Evolutionary conservation across 2,329 filamentous ascomycete species (phyloP).

Genomic region (Beauveria sp.): DNA sequence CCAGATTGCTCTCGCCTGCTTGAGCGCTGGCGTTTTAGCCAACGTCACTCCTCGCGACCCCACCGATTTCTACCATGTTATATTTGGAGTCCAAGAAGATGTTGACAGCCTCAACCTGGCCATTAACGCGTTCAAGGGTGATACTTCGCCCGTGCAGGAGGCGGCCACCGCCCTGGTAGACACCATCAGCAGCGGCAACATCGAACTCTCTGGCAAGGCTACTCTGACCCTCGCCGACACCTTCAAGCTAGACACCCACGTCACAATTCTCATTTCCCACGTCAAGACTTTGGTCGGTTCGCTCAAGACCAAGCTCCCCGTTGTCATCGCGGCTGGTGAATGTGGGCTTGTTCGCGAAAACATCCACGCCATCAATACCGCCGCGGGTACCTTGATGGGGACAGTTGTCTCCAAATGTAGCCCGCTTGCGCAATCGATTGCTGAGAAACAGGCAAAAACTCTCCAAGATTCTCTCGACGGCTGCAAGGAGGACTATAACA

Average conservation of each 20-base stretch:
- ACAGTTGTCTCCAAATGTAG: neutral
- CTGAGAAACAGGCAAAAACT: neutral
- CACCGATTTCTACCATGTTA: constrained; percentile 2
- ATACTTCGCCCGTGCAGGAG: constrained; percentile 9
- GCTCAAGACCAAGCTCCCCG: constrained; percentile 8
- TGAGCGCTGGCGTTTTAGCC: neutral
- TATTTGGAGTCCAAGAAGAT: constrained; percentile 12
- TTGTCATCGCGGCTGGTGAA: neutral
- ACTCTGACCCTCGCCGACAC: constrained; percentile 16
- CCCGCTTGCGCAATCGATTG: neutral
- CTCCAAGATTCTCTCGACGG: neutral
- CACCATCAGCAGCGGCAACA: constrained; percentile 12
- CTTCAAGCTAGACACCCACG: constrained; percentile 13
- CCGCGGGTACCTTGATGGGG: neutral
- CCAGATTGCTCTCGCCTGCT: neutral
- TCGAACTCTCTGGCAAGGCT: constrained; percentile 9
- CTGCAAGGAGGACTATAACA: neutral
- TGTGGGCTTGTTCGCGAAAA: constrained; percentile 7
- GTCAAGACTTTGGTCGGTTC: constrained; percentile 16
- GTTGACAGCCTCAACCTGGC: constrained; percentile 14
- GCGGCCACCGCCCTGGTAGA: constrained; percentile 11
- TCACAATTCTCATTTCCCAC: constrained; percentile 16
- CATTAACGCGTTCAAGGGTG: constrained; percentile 13
- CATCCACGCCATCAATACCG: neutral
- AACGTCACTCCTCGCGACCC: neutral